Percentiles rank a stretch among this genome's conserved stretches.
Evolutionary conservation across 2,329 filamentous ascomycete genomes (phyloP).

Genomic region (Drechslerella dactyloides): DNA sequence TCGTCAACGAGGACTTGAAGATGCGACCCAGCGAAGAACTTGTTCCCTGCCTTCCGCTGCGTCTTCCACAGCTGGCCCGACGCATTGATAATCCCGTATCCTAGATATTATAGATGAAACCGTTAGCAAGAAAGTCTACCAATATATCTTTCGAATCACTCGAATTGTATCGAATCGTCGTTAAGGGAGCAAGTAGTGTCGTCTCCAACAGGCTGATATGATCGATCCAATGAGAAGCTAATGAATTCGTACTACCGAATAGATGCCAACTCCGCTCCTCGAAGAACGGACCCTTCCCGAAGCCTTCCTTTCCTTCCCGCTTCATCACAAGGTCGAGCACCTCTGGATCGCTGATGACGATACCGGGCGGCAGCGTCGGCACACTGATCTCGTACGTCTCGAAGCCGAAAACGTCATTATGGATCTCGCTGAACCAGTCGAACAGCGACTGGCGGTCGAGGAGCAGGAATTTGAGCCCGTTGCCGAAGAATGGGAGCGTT

Average conservation of each 20-base stretch:
- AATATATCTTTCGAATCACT: background rate
- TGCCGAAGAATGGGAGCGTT: conserved; percentile 36
- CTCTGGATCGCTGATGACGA: conserved; percentile 68
- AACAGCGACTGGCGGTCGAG: conserved; percentile 42
- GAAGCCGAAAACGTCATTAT: conserved; percentile 60
- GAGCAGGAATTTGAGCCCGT: conserved; percentile 44
- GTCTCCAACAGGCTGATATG: background rate
- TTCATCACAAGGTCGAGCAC: conserved; percentile 70
- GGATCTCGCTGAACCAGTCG: conserved; percentile 48
- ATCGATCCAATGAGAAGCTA: conserved; percentile 10
- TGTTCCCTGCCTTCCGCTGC: conserved; percentile 67
- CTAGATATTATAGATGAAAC: conserved; percentile 55
- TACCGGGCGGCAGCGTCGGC: conserved; percentile 68
- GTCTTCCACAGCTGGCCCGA: conserved; percentile 69
- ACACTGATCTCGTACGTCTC: conserved; percentile 70
- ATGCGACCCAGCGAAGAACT: conserved; percentile 67
- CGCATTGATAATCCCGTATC: conserved; percentile 71
- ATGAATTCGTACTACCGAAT: conserved; percentile 61
- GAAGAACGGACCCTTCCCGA: conserved; percentile 70
- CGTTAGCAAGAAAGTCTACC: background rate
- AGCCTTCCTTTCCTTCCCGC: conserved; percentile 63
- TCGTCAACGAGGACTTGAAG: conserved; percentile 66
- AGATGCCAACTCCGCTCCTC: conserved; percentile 68
- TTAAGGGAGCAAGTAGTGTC: background rate
- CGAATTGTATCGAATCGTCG: background rate